These are phyloP conservation scores for Cercospora berteroae DNA, from an alignment of 2,329 filamentous ascomycete species.

Conservation along the genomic window DNA sequence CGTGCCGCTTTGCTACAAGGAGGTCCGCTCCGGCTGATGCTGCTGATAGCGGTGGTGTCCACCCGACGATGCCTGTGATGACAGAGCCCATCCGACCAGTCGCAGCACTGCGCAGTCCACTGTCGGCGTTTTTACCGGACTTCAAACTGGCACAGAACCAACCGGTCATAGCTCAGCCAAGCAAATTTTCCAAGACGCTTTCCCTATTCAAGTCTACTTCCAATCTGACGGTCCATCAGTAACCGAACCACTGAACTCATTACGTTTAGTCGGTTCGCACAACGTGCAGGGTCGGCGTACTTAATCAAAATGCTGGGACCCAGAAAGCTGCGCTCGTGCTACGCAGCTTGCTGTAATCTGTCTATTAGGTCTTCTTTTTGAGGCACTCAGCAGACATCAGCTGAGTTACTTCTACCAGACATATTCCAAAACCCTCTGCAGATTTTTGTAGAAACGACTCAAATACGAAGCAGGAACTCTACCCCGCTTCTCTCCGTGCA, in stretches of 20 bases:
- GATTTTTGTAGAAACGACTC: slow-evolving; percentile 1
- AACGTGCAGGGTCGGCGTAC: slow-evolving; percentile 11
- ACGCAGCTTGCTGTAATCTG: slow-evolving; percentile 5
- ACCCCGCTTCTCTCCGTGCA: not conserved
- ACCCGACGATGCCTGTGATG: not conserved
- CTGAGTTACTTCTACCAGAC: not conserved
- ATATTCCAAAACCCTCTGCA: not conserved
- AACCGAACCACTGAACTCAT: slow-evolving; percentile 7
- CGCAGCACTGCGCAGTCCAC: not conserved
- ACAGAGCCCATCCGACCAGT: not conserved
- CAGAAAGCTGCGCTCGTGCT: slow-evolving; percentile 13
- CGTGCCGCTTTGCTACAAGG: slow-evolving; percentile 7
- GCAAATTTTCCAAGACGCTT: slow-evolving; percentile 10
- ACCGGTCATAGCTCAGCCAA: not conserved
- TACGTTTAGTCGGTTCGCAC: slow-evolving; percentile 7
- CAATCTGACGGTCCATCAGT: slow-evolving; percentile 9
- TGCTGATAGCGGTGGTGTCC: not conserved
- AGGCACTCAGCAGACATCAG: not conserved
- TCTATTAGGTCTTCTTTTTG: not conserved
- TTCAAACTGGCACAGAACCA: not conserved
- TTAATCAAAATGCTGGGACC: slow-evolving; percentile 17
- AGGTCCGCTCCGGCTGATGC: slow-evolving; percentile 7
- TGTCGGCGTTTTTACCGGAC: slow-evolving; percentile 1
- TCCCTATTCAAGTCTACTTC: slow-evolving; percentile 8
- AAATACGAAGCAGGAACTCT: slow-evolving; percentile 1